phyloP scores from a whole-genome alignment of 2,329 filamentous ascomycete genomes.

The Fusarium sp. region DNA sequence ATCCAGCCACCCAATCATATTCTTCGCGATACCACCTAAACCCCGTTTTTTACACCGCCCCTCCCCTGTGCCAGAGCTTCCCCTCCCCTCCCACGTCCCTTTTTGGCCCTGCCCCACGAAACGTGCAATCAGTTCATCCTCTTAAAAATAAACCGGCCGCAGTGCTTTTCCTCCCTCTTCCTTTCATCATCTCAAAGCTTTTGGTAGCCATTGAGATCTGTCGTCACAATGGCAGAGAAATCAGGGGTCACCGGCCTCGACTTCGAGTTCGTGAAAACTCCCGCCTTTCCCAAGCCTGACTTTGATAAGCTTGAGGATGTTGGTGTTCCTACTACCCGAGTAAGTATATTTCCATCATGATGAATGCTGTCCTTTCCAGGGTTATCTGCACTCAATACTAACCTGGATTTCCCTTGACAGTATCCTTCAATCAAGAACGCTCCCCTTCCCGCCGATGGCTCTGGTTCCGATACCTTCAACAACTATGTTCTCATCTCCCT shows the following conservation, averaged over 20 bases:
- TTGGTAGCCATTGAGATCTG: conserved; percentile 47
- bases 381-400: conserved; percentile 8
- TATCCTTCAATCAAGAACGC: conserved; percentile 88
- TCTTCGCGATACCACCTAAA: background rate
- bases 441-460: conserved; percentile 89
- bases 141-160: conserved; percentile 43
- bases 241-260: conserved; percentile 52
- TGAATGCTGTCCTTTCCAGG: conserved; percentile 37
- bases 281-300: conserved; percentile 62
- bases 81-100: conserved; percentile 13
- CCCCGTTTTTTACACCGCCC: conserved; percentile 41
- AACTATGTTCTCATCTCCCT: conserved; percentile 81
- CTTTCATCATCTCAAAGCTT: conserved; percentile 37
- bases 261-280: conserved; percentile 60
- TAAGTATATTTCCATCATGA: conserved; percentile 41
- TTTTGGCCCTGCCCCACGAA: conserved; percentile 42
- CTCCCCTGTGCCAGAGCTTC: conserved; percentile 36
- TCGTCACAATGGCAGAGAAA: conserved; percentile 54
- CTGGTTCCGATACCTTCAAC: conserved; percentile 88
- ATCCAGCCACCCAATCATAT: conserved; percentile 20
- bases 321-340: conserved; percentile 59
- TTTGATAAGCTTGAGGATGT: conserved; percentile 77
- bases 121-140: conserved; percentile 17
- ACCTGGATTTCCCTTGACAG: conserved; percentile 32
- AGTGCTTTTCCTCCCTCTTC: conserved; percentile 28